Percentiles rank a stretch among this genome's conserved stretches.
phyloP scores from a whole-genome alignment of 495 filamentous ascomycete genomes.

The Recurvomyces mirabilis region DNA sequence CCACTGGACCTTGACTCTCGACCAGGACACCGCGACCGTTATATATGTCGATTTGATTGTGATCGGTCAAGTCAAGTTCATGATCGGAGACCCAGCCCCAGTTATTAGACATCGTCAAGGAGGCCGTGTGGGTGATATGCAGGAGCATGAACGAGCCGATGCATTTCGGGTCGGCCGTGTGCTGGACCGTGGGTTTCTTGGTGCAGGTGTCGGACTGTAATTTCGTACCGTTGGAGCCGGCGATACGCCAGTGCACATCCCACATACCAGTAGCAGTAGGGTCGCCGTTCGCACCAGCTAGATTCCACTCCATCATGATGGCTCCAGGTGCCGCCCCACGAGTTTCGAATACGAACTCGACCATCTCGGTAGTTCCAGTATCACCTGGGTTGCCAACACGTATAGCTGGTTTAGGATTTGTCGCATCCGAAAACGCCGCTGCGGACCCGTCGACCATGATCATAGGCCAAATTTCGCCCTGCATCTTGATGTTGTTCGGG shows the following conservation, averaged over 20 bases:
- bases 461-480: slow-evolving; percentile 83
- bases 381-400: slow-evolving; percentile 74
- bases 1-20: slow-evolving; percentile 46
- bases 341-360: slow-evolving; percentile 70
- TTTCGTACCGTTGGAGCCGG: slow-evolving; percentile 69
- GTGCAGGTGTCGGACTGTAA: slow-evolving; percentile 66
- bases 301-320: slow-evolving; percentile 85
- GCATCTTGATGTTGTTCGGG: slow-evolving; percentile 66
- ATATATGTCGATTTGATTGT: slow-evolving; percentile 81
- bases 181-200: slow-evolving; percentile 52
- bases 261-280: slow-evolving; percentile 61
- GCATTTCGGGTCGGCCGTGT: slow-evolving; percentile 42
- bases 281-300: slow-evolving; percentile 48
- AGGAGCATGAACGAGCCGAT: slow-evolving; percentile 72
- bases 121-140: slow-evolving; percentile 59
- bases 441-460: slow-evolving; percentile 54
- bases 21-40: slow-evolving; percentile 79
- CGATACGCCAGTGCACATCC: slow-evolving; percentile 84
- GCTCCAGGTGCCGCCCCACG: slow-evolving; percentile 71
- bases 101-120: slow-evolving; percentile 76
- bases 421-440: slow-evolving; percentile 57
- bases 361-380: slow-evolving; percentile 68
- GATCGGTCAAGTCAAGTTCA: slow-evolving; percentile 65
- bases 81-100: slow-evolving; percentile 97
- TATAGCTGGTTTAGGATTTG: slow-evolving; percentile 60